phyloP scores from a whole-genome alignment of 2,329 filamentous ascomycete genomes.

The Diaporthe sp. region DNA sequence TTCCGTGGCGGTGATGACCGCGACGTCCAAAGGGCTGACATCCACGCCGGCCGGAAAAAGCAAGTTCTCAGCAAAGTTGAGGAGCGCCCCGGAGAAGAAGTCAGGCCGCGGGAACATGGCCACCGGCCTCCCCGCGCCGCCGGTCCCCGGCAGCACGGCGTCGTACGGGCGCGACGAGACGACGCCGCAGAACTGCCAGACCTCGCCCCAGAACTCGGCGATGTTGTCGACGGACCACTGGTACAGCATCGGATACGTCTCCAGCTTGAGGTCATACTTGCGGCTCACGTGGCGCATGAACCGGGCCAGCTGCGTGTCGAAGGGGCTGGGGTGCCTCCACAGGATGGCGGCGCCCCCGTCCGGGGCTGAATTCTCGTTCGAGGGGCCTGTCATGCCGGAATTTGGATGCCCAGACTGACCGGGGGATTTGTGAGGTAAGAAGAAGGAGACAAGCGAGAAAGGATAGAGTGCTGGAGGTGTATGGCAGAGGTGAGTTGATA shows the following conservation, averaged over 20 bases:
- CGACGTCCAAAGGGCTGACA: slow-evolving; percentile 71
- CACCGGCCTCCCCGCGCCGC: slow-evolving; percentile 69
- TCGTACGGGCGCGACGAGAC: slow-evolving; percentile 74
- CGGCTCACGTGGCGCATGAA: slow-evolving; percentile 79
- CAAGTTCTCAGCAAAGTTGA: slow-evolving; percentile 97
- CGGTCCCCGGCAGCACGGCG: slow-evolving; percentile 61
- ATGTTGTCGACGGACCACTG: slow-evolving; percentile 86
- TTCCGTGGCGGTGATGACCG: slow-evolving; percentile 87
- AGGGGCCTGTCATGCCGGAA: slow-evolving; percentile 13
- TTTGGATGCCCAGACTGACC: too few relatives aligned
- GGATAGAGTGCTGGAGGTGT: not conserved
- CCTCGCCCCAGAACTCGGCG: slow-evolving; percentile 83
- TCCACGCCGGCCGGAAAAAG: slow-evolving; percentile 77
- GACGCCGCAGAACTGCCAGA: slow-evolving; percentile 87
- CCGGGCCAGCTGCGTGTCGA: slow-evolving; percentile 76
- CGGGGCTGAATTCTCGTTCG: not conserved
- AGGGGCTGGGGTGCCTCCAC: slow-evolving; percentile 78
- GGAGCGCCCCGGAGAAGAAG: slow-evolving; percentile 82
- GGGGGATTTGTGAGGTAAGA: too few relatives aligned
- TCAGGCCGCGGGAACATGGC: slow-evolving; percentile 87
- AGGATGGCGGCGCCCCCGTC: slow-evolving; percentile 52
- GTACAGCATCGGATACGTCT: slow-evolving; percentile 81
- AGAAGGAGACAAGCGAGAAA: not conserved
- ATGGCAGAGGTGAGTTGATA: not conserved
- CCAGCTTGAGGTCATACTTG: slow-evolving; percentile 73